Percentiles rank a stretch among this genome's conserved stretches.
phyloP scores from a whole-genome alignment of 345 rosid genomes.

The Moringa oleifera region DNA sequence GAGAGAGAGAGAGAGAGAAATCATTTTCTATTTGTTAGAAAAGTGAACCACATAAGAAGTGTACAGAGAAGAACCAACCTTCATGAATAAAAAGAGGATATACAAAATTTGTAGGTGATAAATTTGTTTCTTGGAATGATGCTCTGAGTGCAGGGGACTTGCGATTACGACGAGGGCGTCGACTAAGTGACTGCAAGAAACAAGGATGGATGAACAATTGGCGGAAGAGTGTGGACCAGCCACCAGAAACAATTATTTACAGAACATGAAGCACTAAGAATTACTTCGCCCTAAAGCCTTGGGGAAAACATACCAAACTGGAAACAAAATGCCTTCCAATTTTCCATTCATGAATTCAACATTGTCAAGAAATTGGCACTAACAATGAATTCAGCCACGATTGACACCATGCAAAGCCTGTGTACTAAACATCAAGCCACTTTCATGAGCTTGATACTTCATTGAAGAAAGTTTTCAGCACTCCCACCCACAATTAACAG shows the following conservation, averaged over 20 bases:
- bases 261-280: no score
- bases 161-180: conserved; percentile 88
- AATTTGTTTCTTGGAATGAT: conserved; percentile 76
- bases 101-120: conserved; percentile 84
- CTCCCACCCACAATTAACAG: no score
- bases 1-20: conserved; percentile 1
- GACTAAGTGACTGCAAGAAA: conserved; percentile 50
- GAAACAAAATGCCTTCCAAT: no score
- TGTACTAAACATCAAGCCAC: no score
- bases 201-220: not conserved
- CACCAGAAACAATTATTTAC: no score
- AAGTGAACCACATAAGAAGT: not conserved
- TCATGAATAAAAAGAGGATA: conserved; percentile 95
- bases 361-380: not conserved
- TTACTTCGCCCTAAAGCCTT: no score
- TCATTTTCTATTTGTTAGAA: not conserved
- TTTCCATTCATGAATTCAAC: no score
- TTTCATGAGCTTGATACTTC: no score
- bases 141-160: conserved; percentile 60
- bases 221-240: not conserved
- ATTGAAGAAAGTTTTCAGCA: no score
- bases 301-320: no score
- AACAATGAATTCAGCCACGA: not conserved
- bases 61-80: conserved; percentile 42
- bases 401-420: not conserved